Percentiles rank a stretch among this genome's conserved stretches.
phyloP scores from a whole-genome alignment of 495 filamentous ascomycete species.

The Lentithecium fluviatile region DNA sequence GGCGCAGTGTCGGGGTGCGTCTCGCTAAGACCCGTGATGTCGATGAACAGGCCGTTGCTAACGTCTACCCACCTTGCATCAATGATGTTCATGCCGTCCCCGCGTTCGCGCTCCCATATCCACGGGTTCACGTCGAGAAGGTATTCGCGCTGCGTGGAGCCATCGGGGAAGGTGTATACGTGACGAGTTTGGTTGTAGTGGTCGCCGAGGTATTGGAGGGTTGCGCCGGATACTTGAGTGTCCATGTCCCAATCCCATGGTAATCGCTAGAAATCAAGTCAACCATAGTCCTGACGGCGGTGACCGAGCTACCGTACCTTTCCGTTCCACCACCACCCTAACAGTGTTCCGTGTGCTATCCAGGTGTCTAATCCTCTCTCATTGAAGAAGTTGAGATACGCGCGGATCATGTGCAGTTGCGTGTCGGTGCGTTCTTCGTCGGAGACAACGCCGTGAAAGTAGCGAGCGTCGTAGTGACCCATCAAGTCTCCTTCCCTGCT shows the following conservation, averaged over 20 bases:
- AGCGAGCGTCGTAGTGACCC: slow-evolving; percentile 72
- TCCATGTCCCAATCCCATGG: slow-evolving; percentile 92
- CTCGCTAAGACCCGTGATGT: slow-evolving; percentile 79
- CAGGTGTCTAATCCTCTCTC: slow-evolving; percentile 71
- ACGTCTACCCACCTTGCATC: slow-evolving; percentile 84
- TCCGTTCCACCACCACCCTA: slow-evolving; percentile 93
- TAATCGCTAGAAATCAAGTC: slow-evolving; percentile 53
- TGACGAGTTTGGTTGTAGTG: slow-evolving; percentile 66
- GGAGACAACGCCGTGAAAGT: slow-evolving; percentile 58
- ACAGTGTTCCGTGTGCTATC: slow-evolving; percentile 82
- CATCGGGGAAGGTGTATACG: slow-evolving; percentile 49
- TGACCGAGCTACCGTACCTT: slow-evolving; percentile 45
- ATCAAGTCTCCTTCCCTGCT: slow-evolving; percentile 51
- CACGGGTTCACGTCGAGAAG: slow-evolving; percentile 79
- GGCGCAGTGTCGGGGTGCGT: slow-evolving; percentile 58
- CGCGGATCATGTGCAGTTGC: slow-evolving; percentile 66
- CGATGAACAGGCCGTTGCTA: slow-evolving; percentile 75
- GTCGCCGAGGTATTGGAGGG: slow-evolving; percentile 60
- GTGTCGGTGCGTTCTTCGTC: slow-evolving; percentile 64
- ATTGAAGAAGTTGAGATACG: slow-evolving; percentile 67
- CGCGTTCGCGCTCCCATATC: slow-evolving; percentile 56
- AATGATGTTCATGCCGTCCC: slow-evolving; percentile 74
- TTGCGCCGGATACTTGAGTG: slow-evolving; percentile 67
- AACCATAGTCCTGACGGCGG: neutral
- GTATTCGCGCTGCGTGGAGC: slow-evolving; percentile 52